A percentile compares a stretch with the other conserved stretches of the same genome.
These are phyloP conservation scores for Syzygium aqueum DNA, from an alignment of 345 rosid genomes.

Conservation along the genomic window DNA sequence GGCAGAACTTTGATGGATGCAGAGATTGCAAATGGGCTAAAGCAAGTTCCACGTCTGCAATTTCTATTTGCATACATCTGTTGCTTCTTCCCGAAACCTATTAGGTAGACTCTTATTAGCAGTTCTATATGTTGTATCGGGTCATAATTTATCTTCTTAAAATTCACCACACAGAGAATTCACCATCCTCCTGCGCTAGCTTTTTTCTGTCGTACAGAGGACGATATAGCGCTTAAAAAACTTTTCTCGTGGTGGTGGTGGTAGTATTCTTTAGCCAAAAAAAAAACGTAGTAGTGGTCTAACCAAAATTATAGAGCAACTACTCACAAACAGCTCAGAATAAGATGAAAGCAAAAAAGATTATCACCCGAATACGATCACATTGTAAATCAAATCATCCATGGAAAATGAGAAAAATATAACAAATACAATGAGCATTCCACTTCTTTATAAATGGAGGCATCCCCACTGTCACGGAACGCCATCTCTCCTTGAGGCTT, in stretches of 20 bases:
- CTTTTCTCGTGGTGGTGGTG: background rate
- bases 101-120: background rate
- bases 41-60: background rate
- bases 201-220: background rate
- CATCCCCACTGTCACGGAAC: background rate
- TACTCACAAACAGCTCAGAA: background rate
- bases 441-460: background rate
- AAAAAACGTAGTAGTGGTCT: background rate
- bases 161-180: background rate
- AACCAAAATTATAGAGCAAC: background rate
- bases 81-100: background rate
- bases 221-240: too few relatives aligned
- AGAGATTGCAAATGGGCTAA: background rate
- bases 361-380: background rate
- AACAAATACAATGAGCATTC: background rate
- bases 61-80: background rate
- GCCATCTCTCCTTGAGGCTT: background rate
- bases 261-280: background rate
- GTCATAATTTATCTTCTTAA: background rate
- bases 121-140: constrained; percentile 2
- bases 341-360: background rate
- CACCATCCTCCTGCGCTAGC: background rate
- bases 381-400: background rate
- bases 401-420: background rate
- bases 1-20: background rate